Percentiles rank a stretch among this genome's conserved stretches.
Conservation (phyloP, 371 early-diverging fungal species). For the Mortierella sp. region DNA sequence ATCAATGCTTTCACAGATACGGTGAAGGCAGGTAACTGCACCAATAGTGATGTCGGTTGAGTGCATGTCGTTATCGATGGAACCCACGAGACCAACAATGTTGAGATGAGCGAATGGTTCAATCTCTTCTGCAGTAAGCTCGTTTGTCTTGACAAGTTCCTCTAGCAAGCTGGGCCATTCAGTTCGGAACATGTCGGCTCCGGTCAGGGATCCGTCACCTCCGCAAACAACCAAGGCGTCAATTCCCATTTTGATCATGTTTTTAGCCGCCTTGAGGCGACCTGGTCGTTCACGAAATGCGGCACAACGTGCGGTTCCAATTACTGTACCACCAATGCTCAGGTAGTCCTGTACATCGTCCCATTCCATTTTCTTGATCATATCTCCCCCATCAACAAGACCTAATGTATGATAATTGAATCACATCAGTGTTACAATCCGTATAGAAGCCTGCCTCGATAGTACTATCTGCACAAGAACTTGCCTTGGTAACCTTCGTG, state of each 20-base stretch:
- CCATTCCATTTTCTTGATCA: conserved; percentile 91
- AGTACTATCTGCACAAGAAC: background rate
- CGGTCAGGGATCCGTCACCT: conserved; percentile 99
- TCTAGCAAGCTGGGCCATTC: conserved; percentile 93
- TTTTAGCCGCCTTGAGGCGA: conserved; percentile 88
- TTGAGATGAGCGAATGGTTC: conserved; percentile 76
- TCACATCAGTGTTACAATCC: background rate
- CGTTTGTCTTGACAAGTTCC: conserved; percentile 74
- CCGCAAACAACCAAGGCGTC: conserved; percentile 98
- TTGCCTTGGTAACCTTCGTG: conserved; percentile 98
- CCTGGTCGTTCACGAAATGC: conserved; percentile 92
- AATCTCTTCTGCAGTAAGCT: conserved; percentile 70
- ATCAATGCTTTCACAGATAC: conserved; percentile 98
- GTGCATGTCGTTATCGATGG: conserved; percentile 98
- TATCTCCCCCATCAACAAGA: conserved; percentile 93
- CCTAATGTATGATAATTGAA: conserved; percentile 61
- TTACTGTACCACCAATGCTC: conserved; percentile 95
- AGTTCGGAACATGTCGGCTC: conserved; percentile 92
- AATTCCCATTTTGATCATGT: conserved; percentile 93
- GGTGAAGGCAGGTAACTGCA: conserved; percentile 94
- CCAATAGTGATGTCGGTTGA: conserved; percentile 98
- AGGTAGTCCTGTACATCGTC: conserved; percentile 91
- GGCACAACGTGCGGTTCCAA: conserved; percentile 96
- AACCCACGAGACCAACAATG: conserved; percentile 97
- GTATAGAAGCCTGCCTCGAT: background rate